phyloP scores from a whole-genome alignment of 768 basidiomycete species.

The Coprinopsis sp. region DNA sequence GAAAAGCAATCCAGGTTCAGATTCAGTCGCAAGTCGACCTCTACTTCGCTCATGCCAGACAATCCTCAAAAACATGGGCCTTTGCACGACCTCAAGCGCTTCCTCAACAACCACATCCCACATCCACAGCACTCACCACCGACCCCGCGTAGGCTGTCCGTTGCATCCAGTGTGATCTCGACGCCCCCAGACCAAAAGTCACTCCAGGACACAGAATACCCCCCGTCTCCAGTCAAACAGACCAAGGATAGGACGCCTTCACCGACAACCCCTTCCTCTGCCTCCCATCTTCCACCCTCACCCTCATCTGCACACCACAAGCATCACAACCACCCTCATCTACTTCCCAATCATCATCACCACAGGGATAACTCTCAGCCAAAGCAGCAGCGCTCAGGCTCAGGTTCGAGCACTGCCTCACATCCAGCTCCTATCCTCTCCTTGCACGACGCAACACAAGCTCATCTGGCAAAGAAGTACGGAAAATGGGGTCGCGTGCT shows the following conservation, averaged over 20 bases:
- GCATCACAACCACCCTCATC: constrained; percentile 20
- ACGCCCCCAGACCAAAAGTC: constrained; percentile 6
- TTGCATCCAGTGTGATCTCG: constrained; percentile 4
- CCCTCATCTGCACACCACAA: constrained; percentile 17
- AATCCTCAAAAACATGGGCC: constrained; percentile 51
- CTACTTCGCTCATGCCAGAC: constrained; percentile 16
- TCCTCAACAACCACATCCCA: constrained; percentile 88
- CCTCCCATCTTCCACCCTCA: constrained; percentile 21
- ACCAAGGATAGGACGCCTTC: constrained; percentile 43
- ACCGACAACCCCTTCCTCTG: constrained; percentile 11
- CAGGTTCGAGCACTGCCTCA: constrained; percentile 18
- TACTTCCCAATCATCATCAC: constrained; percentile 7
- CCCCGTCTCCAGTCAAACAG: constrained; percentile 27
- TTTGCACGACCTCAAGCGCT: constrained; percentile 89
- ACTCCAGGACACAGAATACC: constrained; percentile 18
- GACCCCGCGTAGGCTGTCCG: constrained; percentile 10
- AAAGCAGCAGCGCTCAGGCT: constrained; percentile 20
- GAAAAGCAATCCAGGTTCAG: constrained; percentile 19
- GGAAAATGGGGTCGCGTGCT: constrained; percentile 97
- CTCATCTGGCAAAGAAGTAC: constrained; percentile 96
- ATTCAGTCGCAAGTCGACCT: constrained; percentile 18
- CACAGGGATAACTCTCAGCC: constrained; percentile 11
- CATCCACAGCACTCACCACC: constrained; percentile 37
- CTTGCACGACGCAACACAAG: constrained; percentile 78
- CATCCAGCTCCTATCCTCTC: constrained; percentile 51